A percentile compares a stretch with the other conserved stretches of the same genome.
Conservation (phyloP, 768 basidiomycete species). For the Mycena amicta region DNA sequence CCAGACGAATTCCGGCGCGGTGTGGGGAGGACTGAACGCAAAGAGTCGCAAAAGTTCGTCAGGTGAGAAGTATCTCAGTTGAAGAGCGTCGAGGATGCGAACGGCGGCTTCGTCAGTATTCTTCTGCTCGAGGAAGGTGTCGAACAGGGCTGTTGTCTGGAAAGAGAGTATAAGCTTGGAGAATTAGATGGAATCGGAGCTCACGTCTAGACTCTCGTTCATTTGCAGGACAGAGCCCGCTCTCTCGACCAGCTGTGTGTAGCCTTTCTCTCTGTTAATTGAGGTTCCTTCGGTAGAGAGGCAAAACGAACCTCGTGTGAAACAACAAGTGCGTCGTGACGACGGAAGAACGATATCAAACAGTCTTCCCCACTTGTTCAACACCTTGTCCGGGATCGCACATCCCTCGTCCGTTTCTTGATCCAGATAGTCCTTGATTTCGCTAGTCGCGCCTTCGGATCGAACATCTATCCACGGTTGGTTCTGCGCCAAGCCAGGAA, state of each 20-base stretch:
- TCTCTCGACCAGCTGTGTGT: conserved; percentile 76
- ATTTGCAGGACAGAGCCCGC: conserved; percentile 77
- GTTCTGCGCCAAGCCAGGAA: conserved; percentile 41
- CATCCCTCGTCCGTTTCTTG: conserved; percentile 1
- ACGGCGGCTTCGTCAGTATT: conserved; percentile 80
- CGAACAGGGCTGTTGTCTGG: conserved; percentile 61
- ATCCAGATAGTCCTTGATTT: conserved; percentile 11
- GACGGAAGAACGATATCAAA: conserved; percentile 80
- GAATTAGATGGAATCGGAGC: conserved; percentile 20
- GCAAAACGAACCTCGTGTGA: conserved; percentile 69
- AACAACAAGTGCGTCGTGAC: conserved; percentile 69
- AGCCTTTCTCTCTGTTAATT: conserved; percentile 47
- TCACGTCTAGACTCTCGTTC: conserved; percentile 66
- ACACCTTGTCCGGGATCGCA: conserved; percentile 35
- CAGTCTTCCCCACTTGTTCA: conserved; percentile 74
- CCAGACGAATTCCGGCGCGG: conserved; percentile 54
- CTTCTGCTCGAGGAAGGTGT: conserved; percentile 72
- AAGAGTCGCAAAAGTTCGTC: conserved; percentile 56
- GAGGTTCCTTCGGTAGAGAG: background rate
- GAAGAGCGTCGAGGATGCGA: conserved; percentile 85
- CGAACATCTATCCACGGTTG: background rate
- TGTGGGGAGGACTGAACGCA: background rate
- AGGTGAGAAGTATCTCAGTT: conserved; percentile 76
- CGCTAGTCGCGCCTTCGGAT: no score
- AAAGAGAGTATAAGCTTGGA: no score